These are phyloP conservation scores for Cutaneotrichosporon sp. DNA, from an alignment of 1,284 basidiomycete species.

Conservation along the genomic window DNA sequence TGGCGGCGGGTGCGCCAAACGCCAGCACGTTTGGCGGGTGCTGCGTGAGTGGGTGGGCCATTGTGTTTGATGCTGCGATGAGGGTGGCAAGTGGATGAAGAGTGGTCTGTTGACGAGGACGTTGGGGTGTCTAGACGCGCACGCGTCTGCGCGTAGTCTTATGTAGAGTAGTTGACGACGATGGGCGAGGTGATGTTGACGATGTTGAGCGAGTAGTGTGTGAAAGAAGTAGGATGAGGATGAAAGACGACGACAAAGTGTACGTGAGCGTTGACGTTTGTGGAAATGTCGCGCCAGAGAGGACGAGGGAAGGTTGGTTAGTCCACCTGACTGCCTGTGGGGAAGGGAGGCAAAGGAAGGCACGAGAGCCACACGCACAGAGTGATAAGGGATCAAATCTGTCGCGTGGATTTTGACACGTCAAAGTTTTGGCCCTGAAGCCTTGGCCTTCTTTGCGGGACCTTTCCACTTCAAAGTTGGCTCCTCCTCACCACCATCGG, in stretches of 20 bases:
- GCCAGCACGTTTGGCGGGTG: slow-evolving; percentile 38
- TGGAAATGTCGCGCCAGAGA: too few species aligned
- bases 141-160: too few species aligned
- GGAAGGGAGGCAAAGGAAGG: too few species aligned
- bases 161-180: too few species aligned
- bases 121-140: too few species aligned
- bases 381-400: neutral
- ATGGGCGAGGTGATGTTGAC: too few species aligned
- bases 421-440: neutral
- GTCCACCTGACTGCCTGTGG: too few species aligned
- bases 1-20: slow-evolving; percentile 36
- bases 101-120: too few species aligned
- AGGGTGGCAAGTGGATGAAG: neutral
- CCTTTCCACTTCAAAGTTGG: neutral
- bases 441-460: neutral
- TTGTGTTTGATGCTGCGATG: slow-evolving; percentile 15
- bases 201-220: too few species aligned
- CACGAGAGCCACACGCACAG: too few species aligned
- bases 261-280: too few species aligned
- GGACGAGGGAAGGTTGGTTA: too few species aligned
- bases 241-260: neutral
- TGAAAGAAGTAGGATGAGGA: neutral
- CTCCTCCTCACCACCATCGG: neutral
- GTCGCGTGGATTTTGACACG: neutral
- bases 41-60: slow-evolving; percentile 45